Percentiles rank a stretch among this genome's conserved stretches.
Evolutionary conservation across 805 yeast species (phyloP).

Genomic region (Lachancea dasiensis): DNA sequence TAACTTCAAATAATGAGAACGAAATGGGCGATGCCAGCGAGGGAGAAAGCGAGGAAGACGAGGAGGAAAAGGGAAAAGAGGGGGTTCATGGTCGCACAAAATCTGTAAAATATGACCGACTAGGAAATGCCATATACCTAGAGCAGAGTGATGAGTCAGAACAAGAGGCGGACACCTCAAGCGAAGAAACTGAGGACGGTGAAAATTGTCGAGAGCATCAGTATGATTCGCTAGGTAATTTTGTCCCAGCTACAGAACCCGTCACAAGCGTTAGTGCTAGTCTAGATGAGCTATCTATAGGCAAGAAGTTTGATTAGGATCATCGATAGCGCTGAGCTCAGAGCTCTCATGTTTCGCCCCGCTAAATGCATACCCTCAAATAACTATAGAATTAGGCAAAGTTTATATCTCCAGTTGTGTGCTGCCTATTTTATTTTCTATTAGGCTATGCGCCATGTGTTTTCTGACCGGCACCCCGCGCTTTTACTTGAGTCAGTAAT

Average conservation of each 20-base stretch:
- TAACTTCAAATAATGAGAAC: constrained; percentile 20
- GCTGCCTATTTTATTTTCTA: too few relatives aligned
- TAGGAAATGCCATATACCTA: constrained; percentile 23
- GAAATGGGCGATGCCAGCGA: constrained; percentile 10
- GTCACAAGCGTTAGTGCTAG: background rate
- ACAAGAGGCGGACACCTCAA: too few relatives aligned
- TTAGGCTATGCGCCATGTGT: too few relatives aligned
- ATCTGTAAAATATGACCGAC: constrained; percentile 21
- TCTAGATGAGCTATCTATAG: background rate
- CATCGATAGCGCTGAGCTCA: too few relatives aligned
- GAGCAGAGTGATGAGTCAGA: constrained; percentile 9
- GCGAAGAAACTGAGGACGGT: constrained; percentile 1
- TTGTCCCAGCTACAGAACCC: constrained; percentile 12
- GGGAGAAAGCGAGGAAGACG: constrained; percentile 23
- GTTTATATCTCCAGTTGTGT: too few relatives aligned
- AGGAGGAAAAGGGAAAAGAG: constrained; percentile 21
- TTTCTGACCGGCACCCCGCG: too few relatives aligned
- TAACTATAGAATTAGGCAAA: too few relatives aligned
- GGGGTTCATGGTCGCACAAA: constrained; percentile 6
- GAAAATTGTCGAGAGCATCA: constrained; percentile 4
- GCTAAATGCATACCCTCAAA: too few relatives aligned
- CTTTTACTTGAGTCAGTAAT: too few relatives aligned
- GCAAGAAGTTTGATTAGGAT: too few relatives aligned
- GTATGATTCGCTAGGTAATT: constrained; percentile 21
- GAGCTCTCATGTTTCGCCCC: too few relatives aligned